Evolutionary conservation across 2,329 filamentous ascomycete genomes (phyloP), one percentile per base, ranked within the genome.

Genomic region (Epicoccum sorghinum): DNA sequence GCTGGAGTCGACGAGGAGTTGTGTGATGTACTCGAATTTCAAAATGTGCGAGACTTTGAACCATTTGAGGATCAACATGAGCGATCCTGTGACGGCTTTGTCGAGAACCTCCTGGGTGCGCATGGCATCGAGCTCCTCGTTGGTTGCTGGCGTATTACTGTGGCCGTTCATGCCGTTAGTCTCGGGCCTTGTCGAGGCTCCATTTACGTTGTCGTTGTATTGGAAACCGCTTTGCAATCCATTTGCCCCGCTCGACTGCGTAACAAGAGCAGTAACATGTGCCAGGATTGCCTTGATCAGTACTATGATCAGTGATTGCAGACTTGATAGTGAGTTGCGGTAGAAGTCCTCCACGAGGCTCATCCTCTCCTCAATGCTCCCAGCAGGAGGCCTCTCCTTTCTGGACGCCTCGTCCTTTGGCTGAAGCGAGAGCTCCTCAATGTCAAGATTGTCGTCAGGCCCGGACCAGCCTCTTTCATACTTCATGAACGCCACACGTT

Each of bases 21-120:
- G 95, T 0, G 92, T 93, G 68, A 99, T 79, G 68, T 97, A 98
- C 76, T 99, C 95, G 64, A 95, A 97, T 71, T 97, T 96, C 61
- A 99, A 80, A 25, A 98, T 85, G 71, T 99, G 95, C 53, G 92
- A 97, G 48, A 96, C 80, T 73, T 96, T 96, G 66, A 98, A 89
- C 95, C 95, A 99, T 75, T 98, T 99, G 57, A 98, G 73, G 39
- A 98, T 77, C n/a, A 96, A 79, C 25, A 99, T 79, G 25, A 99
- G 78, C 50, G 92, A 89, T 1, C 90, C 93, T n/a, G 92, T 95
- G 22, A 96, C 88, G 0, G 93, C 93, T 75, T 98, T 98, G 24
- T 89, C 86, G 10, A 89, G 89, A 46, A 99, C 93, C 74, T 99
- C 95, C 51, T 93, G 86, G 13, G 86, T 87, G 44, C 96, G 84